Evolutionary conservation across 2,329 filamentous ascomycete genomes (phyloP), one percentile per base, ranked within the genome.

Genomic region (Phaeoacremonium minimum): DNA sequence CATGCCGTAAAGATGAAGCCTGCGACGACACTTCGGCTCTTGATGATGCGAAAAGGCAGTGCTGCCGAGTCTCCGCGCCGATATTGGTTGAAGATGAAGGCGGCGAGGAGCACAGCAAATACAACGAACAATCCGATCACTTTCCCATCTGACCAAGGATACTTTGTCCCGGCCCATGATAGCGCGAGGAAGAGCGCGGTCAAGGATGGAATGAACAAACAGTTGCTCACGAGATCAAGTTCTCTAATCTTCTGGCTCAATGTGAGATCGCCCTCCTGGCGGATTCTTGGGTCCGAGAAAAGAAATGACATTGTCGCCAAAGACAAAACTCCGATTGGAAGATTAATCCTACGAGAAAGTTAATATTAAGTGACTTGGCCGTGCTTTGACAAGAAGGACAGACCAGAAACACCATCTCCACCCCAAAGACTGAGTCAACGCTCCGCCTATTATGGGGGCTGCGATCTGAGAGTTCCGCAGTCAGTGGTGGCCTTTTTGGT

Each of bases 111-210:
- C n/a, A 39, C 32, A 3, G 12, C 19, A 15, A 38, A 40, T 1
- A 49, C 52, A 18, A 60, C 43, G 6, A 64, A 42, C 7, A 53
- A 47, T 2, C 57, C 55, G 20, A 64, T 58, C 9, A 64, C 55
- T 4, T 37, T 38, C 6, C 50, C 44, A 15, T 37, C 39, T 9
- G 41, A 49, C 63, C 63, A 68, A 1, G 55, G 4, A 19, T 63
- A 55, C 1, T 50, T 56, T 13, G 51, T 50, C 4, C 64, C 64
- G 15, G 60, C 64, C 54, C 57, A 66, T 37, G 64, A 61, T 1
- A 67, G 46, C 3, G 63, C 61, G 4, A 66, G 56, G 13, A 68
- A 45, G 22, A 64, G 40, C 13, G 15, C 33, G 13, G 36, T 39
- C 16, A 42, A 31, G 4, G 36, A 26, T 12, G 40, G 47, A 13